Conservation (phyloP, 441 rosid genomes). For the Lagerstroemia fauriei region DNA sequence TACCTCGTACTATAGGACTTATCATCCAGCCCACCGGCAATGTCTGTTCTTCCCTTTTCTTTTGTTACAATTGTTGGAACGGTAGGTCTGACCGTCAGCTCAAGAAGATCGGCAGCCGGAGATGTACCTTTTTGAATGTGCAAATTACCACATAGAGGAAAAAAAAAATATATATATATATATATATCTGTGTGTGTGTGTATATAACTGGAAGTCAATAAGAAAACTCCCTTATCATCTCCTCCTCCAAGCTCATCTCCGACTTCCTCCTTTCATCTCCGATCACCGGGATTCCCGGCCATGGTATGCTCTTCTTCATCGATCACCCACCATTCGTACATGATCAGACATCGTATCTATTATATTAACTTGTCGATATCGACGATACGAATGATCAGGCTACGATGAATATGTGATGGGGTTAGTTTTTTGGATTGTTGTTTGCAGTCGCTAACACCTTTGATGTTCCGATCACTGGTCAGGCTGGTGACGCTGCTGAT, state of each 20-base stretch:
- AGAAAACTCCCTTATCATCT: background rate
- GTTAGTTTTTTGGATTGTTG: background rate
- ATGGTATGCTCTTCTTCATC: background rate
- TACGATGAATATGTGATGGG: background rate
- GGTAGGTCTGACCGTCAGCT: constrained; percentile 48
- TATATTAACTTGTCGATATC: background rate
- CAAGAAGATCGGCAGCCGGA: constrained; percentile 24
- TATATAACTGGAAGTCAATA: background rate
- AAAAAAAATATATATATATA: background rate
- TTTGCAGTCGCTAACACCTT: constrained; percentile 41
- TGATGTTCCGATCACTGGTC: constrained; percentile 49
- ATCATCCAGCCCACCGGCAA: background rate
- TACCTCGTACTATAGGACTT: too few relatives aligned
- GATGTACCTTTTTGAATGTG: background rate
- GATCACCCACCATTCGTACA: background rate
- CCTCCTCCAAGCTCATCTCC: background rate
- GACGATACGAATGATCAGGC: background rate
- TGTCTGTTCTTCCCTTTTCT: background rate
- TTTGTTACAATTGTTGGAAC: constrained; percentile 19
- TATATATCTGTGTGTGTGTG: too few relatives aligned
- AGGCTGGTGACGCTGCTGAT: constrained; percentile 42
- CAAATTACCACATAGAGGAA: background rate
- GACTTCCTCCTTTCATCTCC: background rate
- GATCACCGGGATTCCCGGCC: background rate
- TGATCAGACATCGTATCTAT: background rate